These are phyloP conservation scores for Austropuccinia psidii DNA, from an alignment of 1,284 basidiomycete genomes.

Conservation along the genomic window DNA sequence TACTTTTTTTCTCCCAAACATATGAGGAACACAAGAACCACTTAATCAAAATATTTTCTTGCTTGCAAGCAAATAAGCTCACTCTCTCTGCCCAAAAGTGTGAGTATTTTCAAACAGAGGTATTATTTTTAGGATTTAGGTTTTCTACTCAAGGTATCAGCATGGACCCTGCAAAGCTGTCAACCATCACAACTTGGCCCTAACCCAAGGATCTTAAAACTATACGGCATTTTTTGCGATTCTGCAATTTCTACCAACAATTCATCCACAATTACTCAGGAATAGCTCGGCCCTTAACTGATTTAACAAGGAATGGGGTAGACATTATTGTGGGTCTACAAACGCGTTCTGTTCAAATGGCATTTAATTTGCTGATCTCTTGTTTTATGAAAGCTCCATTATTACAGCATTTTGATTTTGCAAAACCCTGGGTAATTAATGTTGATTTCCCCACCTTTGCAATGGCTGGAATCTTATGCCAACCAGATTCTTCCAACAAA, in stretches of 20 bases:
- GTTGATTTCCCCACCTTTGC: conserved; percentile 37
- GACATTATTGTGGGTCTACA: background rate
- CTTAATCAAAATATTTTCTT: background rate
- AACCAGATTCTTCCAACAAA: conserved; percentile 12
- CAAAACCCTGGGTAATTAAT: conserved; percentile 45
- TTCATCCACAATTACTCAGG: background rate
- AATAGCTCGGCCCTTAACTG: background rate
- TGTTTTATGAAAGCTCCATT: background rate
- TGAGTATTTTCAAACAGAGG: background rate
- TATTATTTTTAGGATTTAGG: background rate
- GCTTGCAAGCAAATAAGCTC: background rate
- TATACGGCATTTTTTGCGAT: background rate
- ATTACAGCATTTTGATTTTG: background rate
- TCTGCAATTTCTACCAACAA: background rate
- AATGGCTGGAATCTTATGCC: conserved; percentile 20
- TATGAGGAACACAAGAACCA: conserved; percentile 42
- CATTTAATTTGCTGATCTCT: background rate
- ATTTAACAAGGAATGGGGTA: background rate
- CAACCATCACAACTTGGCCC: background rate
- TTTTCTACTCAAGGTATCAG: background rate
- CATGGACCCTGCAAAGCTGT: background rate
- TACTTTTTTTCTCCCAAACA: background rate
- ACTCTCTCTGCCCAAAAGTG: background rate
- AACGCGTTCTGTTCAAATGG: background rate
- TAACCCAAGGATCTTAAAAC: background rate